These are phyloP conservation scores for Quercus lobata DNA, from an alignment of 331 rosid species.

Conservation along the genomic window DNA sequence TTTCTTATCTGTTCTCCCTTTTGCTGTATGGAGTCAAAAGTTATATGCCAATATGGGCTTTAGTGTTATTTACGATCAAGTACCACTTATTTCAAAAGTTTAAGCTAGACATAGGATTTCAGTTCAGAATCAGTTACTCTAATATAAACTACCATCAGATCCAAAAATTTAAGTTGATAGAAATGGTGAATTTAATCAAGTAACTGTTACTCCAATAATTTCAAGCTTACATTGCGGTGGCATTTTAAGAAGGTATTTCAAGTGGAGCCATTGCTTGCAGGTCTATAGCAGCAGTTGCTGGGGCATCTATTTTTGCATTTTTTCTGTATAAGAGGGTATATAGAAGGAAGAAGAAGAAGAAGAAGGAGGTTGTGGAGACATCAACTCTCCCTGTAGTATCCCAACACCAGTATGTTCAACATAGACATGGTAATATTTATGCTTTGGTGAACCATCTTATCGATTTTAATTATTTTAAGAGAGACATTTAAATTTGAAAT, in stretches of 20 bases:
- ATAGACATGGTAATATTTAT: slow-evolving; percentile 29
- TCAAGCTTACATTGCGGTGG: slow-evolving; percentile 28
- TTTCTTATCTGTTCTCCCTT: slow-evolving; percentile 16
- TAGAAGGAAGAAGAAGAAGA: too few relatives aligned
- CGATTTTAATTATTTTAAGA: not conserved
- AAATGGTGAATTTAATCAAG: too few relatives aligned
- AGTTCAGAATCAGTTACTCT: too few relatives aligned
- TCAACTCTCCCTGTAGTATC: slow-evolving; percentile 23
- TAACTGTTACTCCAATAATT: too few relatives aligned
- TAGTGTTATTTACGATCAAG: not conserved
- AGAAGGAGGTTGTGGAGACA: slow-evolving; percentile 5
- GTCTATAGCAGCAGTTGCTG: slow-evolving; percentile 51
- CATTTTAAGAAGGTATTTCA: slow-evolving; percentile 47
- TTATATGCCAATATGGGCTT: slow-evolving; percentile 13
- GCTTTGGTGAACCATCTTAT: not conserved
- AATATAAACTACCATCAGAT: too few relatives aligned
- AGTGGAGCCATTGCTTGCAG: slow-evolving; percentile 64
- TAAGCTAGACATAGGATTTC: too few relatives aligned
- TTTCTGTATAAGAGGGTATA: slow-evolving; percentile 14
- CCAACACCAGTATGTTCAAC: slow-evolving; percentile 41
- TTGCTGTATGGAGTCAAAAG: not conserved
- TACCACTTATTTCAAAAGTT: too few relatives aligned
- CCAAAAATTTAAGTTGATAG: too few relatives aligned
- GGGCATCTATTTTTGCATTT: slow-evolving; percentile 25
- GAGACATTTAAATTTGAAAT: not conserved